These are phyloP conservation scores for Eucalyptus microcorys DNA, from an alignment of 345 rosid species.

Conservation along the genomic window DNA sequence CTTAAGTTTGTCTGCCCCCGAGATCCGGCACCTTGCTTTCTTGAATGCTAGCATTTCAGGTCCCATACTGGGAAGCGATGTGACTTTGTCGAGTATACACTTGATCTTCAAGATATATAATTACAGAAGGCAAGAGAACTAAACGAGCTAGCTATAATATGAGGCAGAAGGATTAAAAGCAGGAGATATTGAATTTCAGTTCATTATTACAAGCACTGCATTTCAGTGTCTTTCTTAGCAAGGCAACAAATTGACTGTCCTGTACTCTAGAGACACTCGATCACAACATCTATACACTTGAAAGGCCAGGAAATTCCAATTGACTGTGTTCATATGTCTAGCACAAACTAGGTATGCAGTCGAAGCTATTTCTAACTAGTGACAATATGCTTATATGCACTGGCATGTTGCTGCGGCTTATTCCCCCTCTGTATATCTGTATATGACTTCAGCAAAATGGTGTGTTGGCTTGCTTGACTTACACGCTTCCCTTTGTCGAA, in stretches of 20 bases:
- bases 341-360: not conserved
- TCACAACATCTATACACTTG: not conserved
- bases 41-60: not conserved
- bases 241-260: not conserved
- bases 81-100: not conserved
- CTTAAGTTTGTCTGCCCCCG: not conserved
- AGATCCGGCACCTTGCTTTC: not conserved
- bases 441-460: not conserved
- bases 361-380: not conserved
- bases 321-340: not conserved
- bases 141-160: not conserved
- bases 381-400: not conserved
- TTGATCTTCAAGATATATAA: not conserved
- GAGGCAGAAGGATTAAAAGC: not conserved
- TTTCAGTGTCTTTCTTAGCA: not conserved
- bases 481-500: not conserved
- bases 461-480: not conserved
- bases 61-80: not conserved
- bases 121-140: not conserved
- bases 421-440: not conserved
- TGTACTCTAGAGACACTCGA: not conserved
- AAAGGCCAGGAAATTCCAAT: not conserved
- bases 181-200: not conserved
- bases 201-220: not conserved
- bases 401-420: not conserved